Conservation (phyloP, 2,329 filamentous ascomycete genomes). For the Verticillium alfalfae region DNA sequence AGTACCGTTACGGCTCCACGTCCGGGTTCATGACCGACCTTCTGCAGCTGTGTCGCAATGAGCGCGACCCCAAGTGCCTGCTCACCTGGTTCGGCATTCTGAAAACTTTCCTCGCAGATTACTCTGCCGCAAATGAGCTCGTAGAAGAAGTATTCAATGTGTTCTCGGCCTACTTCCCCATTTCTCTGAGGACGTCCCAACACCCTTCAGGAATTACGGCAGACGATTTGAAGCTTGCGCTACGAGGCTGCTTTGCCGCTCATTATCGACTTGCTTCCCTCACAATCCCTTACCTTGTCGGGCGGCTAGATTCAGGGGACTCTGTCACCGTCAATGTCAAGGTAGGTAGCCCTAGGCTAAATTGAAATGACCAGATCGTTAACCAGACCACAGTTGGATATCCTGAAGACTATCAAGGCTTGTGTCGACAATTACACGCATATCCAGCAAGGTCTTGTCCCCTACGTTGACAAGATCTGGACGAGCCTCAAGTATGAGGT, state of each 20-base stretch:
- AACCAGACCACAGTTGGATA: constrained; percentile 36
- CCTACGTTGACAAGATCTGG: constrained; percentile 48
- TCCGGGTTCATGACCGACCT: constrained; percentile 43
- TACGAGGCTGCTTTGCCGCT: constrained; percentile 50
- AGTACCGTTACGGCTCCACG: constrained; percentile 35
- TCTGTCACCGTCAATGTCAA: constrained; percentile 54
- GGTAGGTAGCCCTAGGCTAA: constrained; percentile 20
- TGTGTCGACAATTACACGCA: constrained; percentile 45
- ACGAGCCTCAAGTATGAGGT: constrained; percentile 58
- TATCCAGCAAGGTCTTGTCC: constrained; percentile 38
- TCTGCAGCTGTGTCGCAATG: constrained; percentile 44
- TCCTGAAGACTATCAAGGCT: constrained; percentile 48
- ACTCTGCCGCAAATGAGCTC: constrained; percentile 37
- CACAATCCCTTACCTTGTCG: constrained; percentile 47
- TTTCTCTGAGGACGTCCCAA: constrained; percentile 47
- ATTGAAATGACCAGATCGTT: neutral
- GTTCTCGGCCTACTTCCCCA: constrained; percentile 57
- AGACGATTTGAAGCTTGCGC: constrained; percentile 47
- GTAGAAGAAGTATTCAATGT: constrained; percentile 45
- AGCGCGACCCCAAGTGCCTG: constrained; percentile 52
- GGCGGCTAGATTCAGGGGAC: constrained; percentile 54
- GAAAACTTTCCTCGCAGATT: constrained; percentile 36
- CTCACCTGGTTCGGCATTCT: constrained; percentile 52
- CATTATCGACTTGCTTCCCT: constrained; percentile 37
- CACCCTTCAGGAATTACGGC: constrained; percentile 46